A percentile compares a stretch with the other conserved stretches of the same genome.
Evolutionary conservation across 2,329 filamentous ascomycete species (phyloP).

Genomic region (Arthroderma sp.): DNA sequence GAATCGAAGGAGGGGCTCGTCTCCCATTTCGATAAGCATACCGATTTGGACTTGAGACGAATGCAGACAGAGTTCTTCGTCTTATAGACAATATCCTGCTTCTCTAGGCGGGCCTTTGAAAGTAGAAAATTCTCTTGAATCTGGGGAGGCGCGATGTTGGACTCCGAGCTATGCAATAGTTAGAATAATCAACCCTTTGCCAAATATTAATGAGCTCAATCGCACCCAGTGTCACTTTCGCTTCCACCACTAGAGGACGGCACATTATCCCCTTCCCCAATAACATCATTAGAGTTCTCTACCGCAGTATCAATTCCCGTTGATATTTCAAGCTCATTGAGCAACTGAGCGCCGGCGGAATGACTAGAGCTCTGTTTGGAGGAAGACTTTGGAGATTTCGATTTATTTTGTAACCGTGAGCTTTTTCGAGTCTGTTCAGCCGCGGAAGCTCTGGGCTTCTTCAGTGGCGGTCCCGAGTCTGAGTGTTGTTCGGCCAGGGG

Average conservation of each 20-base stretch:
- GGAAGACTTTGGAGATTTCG: conserved; percentile 1
- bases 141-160: neutral
- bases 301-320: neutral
- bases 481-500: conserved; percentile 13
- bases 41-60: conserved; percentile 28
- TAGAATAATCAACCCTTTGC: neutral
- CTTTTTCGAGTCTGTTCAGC: conserved; percentile 9
- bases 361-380: neutral
- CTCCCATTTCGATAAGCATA: conserved; percentile 9
- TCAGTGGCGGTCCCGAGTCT: conserved; percentile 21
- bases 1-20: neutral
- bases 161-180: neutral
- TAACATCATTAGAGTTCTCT: conserved; percentile 3
- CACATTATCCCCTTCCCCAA: neutral
- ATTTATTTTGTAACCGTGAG: neutral
- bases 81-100: conserved; percentile 25
- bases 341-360: neutral
- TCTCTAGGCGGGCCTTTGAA: conserved; percentile 25
- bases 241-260: neutral
- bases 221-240: neutral
- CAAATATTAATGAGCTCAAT: neutral
- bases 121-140: conserved; percentile 25
- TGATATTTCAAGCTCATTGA: neutral
- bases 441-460: conserved; percentile 20
- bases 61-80: conserved; percentile 26